Base-by-base conservation (phyloP, 305 asterid species). In the Fraxinus velutina region DNA sequence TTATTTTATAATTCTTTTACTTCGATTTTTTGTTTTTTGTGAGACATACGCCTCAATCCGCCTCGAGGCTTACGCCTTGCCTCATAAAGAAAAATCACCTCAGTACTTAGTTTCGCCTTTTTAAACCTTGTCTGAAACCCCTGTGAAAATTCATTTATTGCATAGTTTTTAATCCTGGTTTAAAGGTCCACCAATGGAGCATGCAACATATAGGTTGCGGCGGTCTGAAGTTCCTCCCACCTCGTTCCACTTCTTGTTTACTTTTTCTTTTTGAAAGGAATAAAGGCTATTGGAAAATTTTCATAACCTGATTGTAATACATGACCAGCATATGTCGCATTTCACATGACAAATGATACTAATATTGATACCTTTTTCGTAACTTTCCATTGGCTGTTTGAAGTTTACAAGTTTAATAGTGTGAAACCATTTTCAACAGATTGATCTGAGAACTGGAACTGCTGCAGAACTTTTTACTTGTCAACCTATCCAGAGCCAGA, bases 381-480 rank as follows among this genome's bases (percentile, higher is more conserved):
- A 52, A 75, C 33, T 55, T 50, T 81, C 36, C 29, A 4, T 83
- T 42, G 37, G 37, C 19, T 13, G 19, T 77, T 32, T 24, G 6
- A 80, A 44, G 24, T 15, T 84, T 55, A 15, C 80, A 77, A 78
- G 62, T 50, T 79, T 76, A 42, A 80, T 52, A 66, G 75, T 66
- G 75, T 83, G 71, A 73, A 72, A 47, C 71, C 77, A 77, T 73
- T 80, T 80, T 83, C 44, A 55, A 32, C 91, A 96, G 99, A 87
- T 94, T 87, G 99, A 96, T 87, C 88, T 96, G 89, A 93, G 98
- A 89, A 89, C 91, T 84, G 92, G 79, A 89, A 84, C 76, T 32
- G 92, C 93, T 57, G 89, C 93, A 13, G 80, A 89, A 79, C 95
- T 93, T 85, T 89, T 96, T 80, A 92, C 94, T 70, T 96, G 99